A percentile compares a stretch with the other conserved stretches of the same genome.
Conservation (phyloP, 495 filamentous ascomycete species). For the Lineolata rhizophorae region DNA sequence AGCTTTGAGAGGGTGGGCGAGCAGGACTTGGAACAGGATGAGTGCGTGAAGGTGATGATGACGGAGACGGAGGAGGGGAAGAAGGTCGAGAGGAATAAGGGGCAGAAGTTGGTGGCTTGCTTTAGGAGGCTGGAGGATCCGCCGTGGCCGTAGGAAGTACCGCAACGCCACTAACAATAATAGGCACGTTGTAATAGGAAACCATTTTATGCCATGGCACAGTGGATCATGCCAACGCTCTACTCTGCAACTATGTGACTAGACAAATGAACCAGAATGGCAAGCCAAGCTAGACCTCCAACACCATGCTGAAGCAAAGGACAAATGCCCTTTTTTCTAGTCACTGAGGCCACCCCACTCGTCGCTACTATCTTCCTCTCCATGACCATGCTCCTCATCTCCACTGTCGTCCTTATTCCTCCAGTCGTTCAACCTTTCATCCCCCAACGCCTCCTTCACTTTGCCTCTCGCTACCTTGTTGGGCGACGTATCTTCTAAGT, state of each 20-base stretch:
- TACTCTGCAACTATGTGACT: background rate
- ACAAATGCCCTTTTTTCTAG: too few species aligned
- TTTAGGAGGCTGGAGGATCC: constrained; percentile 68
- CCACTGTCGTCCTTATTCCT: constrained; percentile 20
- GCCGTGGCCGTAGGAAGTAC: constrained; percentile 30
- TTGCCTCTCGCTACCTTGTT: constrained; percentile 52
- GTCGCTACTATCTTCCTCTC: too few species aligned
- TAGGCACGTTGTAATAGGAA: background rate
- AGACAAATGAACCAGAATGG: constrained; percentile 1
- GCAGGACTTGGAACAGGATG: constrained; percentile 31
- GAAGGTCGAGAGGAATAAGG: constrained; percentile 82
- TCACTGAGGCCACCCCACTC: too few species aligned
- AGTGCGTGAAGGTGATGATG: constrained; percentile 61
- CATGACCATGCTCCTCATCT: constrained; percentile 14
- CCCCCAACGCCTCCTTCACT: constrained; percentile 48
- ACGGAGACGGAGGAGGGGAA: constrained; percentile 89
- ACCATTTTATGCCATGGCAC: background rate
- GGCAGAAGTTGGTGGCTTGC: constrained; percentile 68
- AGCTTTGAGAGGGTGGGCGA: constrained; percentile 36
- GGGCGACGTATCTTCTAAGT: constrained; percentile 28
- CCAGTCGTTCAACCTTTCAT: constrained; percentile 48
- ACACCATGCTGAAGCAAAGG: too few species aligned
- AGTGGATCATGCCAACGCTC: constrained; percentile 1
- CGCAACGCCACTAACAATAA: background rate
- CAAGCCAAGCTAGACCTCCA: background rate